Base-by-base conservation (phyloP, 768 basidiomycete genomes). In the Pleurotus ostreatus region DNA sequence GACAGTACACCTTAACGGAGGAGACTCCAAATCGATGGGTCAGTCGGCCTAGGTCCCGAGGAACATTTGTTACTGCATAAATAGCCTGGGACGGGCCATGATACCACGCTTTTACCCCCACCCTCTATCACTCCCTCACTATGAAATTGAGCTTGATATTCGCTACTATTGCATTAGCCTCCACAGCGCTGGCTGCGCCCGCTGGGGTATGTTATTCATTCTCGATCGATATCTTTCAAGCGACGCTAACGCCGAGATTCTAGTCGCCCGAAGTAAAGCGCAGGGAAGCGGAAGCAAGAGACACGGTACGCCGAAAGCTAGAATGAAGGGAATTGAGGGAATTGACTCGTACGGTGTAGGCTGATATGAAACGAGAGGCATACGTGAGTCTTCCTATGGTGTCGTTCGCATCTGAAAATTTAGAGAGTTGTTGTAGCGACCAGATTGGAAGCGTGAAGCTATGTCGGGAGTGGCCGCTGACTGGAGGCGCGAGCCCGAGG, bases 21-120 rank as follows among this genome's bases (percentile, higher is more conserved):
- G 51, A 41, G 37, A 53, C 34, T 38, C 51, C 51, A 53, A 53
- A 53, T 53, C 38, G 51, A 53, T 41, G 51, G 46, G 51, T 40
- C 23, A 38, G 34, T 53, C 51, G 51, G 51, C 51, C 51, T 53
- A 53, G 51, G 51, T 53, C 51, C 51, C 51, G 51, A 53, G 51
- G 51, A 41, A 53, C 51, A 53, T 53, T 53, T 52, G 51, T 39
- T 20, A 53, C 18, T 39, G 51, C 51, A 53, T 53, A 53, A 53
- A 53, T 53, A 53, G 51, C 38, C 41, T 53, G 16, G 22, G n/a
- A 25, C 20, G 23, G 38, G 39, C 12, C 23, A 53, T 39, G 20
- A 39, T 53, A 53, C 39, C 51, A 53, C 51, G 51, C 37, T 41
- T 53, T 53, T 22, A 34, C 39, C 51, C 22, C 49, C 49, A 11